Conservation (phyloP, 2,329 filamentous ascomycete genomes). For the Talaromyces rugulosus region DNA sequence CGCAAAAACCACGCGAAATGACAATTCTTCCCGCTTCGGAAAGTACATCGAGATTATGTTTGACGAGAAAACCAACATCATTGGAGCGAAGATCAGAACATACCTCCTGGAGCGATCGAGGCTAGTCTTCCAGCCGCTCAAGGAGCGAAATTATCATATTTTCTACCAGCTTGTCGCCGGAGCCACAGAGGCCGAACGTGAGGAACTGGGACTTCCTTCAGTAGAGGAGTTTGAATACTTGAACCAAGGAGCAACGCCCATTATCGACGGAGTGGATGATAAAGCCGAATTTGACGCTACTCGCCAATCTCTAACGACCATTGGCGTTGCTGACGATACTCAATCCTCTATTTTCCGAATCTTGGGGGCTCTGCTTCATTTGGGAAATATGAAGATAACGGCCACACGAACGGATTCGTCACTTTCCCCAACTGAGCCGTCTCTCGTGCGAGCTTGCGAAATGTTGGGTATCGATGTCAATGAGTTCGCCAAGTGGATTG, state of each 20-base stretch:
- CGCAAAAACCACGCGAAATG: slow-evolving; percentile 98
- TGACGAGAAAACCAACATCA: slow-evolving; percentile 89
- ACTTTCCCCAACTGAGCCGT: slow-evolving; percentile 73
- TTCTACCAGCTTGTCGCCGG: slow-evolving; percentile 97
- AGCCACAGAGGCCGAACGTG: slow-evolving; percentile 75
- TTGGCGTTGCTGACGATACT: slow-evolving; percentile 70
- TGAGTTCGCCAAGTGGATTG: slow-evolving; percentile 95
- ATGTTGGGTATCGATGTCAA: slow-evolving; percentile 82
- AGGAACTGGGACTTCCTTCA: slow-evolving; percentile 72
- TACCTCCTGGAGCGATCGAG: slow-evolving; percentile 93
- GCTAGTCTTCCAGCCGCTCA: slow-evolving; percentile 93
- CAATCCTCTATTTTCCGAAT: slow-evolving; percentile 86
- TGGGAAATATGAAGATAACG: slow-evolving; percentile 95
- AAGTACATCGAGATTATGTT: slow-evolving; percentile 99
- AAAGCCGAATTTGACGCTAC: slow-evolving; percentile 90
- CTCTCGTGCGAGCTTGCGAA: slow-evolving; percentile 72
- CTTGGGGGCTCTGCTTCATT: slow-evolving; percentile 83
- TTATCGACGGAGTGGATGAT: slow-evolving; percentile 92
- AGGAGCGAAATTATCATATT: slow-evolving; percentile 98
- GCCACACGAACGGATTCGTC: slow-evolving; percentile 85
- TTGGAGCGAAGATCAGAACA: slow-evolving; percentile 93
- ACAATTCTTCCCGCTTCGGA: slow-evolving; percentile 97
- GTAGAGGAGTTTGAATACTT: slow-evolving; percentile 93
- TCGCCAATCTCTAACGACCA: slow-evolving; percentile 77
- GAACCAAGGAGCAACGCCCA: slow-evolving; percentile 87